Evolutionary conservation across 306 rosid genomes (phyloP).

Genomic region (Inga oerstediana): DNA sequence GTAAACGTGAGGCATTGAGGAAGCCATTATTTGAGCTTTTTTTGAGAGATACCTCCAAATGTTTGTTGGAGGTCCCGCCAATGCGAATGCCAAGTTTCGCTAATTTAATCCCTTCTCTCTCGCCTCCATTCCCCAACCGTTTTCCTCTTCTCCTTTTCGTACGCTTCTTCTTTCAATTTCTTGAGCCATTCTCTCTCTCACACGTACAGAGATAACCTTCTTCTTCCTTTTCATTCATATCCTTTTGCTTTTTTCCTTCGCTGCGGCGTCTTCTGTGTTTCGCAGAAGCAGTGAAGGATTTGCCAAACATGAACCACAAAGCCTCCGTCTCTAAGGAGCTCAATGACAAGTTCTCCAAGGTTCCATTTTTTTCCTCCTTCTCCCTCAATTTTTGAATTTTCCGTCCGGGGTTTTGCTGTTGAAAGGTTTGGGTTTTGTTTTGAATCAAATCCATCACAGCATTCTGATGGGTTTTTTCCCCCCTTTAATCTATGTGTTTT

Average conservation of each 20-base stretch:
- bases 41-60: background rate
- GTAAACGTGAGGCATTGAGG: background rate
- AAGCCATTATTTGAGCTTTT: background rate
- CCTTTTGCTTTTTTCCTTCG: slow-evolving; percentile 20
- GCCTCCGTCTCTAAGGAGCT: slow-evolving; percentile 87
- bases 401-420: background rate
- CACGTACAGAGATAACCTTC: background rate
- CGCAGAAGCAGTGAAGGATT: slow-evolving; percentile 33
- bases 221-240: background rate
- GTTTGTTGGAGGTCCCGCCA: slow-evolving; percentile 18
- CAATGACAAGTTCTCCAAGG: slow-evolving; percentile 79
- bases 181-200: slow-evolving; percentile 21
- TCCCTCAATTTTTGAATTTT: background rate
- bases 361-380: slow-evolving; percentile 2
- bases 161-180: slow-evolving; percentile 40
- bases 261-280: background rate
- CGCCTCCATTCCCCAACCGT: slow-evolving; percentile 13
- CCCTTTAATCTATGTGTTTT: background rate
- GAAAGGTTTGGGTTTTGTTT: background rate
- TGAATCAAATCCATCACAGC: background rate
- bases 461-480: background rate
- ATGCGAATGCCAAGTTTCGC: slow-evolving; percentile 21
- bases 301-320: slow-evolving; percentile 68
- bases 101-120: slow-evolving; percentile 19
- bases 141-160: slow-evolving; percentile 27